Evolutionary conservation across 2,329 filamentous ascomycete species (phyloP).

Genomic region (Epichloe coenophiala): DNA sequence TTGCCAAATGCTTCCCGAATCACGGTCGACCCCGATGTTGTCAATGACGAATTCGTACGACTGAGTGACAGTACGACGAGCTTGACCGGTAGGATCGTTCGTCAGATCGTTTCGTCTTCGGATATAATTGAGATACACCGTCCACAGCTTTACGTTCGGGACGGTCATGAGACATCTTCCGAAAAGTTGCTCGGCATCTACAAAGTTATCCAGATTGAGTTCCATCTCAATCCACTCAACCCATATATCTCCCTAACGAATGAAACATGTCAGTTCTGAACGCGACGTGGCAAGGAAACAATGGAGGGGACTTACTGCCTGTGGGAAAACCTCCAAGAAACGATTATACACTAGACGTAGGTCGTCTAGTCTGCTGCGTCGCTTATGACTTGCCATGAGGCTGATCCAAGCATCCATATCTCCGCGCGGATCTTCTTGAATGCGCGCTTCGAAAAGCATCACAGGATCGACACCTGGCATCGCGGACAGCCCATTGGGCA

Average conservation of each 20-base stretch:
- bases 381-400: conserved; percentile 73
- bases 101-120: conserved; percentile 75
- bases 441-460: conserved; percentile 74
- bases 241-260: conserved; percentile 76
- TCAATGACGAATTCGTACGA: conserved; percentile 89
- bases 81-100: conserved; percentile 63
- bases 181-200: conserved; percentile 72
- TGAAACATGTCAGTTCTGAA: conserved; percentile 13
- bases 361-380: conserved; percentile 69
- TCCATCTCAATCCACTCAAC: conserved; percentile 82
- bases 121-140: conserved; percentile 88
- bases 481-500: conserved; percentile 20
- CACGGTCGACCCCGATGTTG: conserved; percentile 81
- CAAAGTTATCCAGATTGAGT: conserved; percentile 70
- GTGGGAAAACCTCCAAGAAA: conserved; percentile 79
- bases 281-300: neutral
- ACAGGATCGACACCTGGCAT: conserved; percentile 50
- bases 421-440: conserved; percentile 83
- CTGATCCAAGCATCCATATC: conserved; percentile 85
- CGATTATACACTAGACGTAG: conserved; percentile 69
- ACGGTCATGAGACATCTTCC: conserved; percentile 64
- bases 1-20: conserved; percentile 79
- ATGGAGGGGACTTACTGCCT: conserved; percentile 52
- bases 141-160: conserved; percentile 79
- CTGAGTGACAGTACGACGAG: conserved; percentile 66